Base-by-base conservation (phyloP, 1,284 basidiomycete genomes). In the Dichomitus squalens region DNA sequence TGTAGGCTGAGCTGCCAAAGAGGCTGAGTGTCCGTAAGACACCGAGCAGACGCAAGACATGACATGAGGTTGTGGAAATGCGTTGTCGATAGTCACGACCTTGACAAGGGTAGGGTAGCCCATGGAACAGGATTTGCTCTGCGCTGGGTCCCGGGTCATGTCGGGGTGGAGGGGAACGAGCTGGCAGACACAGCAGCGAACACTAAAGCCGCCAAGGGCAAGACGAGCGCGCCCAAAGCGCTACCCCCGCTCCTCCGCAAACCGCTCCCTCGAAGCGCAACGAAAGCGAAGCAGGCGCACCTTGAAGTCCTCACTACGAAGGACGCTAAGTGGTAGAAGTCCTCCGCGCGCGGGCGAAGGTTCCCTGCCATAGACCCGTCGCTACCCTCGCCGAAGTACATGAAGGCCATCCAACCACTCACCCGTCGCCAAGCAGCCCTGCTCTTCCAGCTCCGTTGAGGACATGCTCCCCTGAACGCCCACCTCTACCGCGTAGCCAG, bases 371-470 rank as follows among this genome's bases (percentile, higher is more conserved):
- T 64, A 16, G 64, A 64, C 52, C 39, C 49, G 0, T 9, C 31
- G 1, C 31, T 65, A 1, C 65, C 66, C 11, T 62, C 61, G 0
- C 34, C 12, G 12, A 31, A 14, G 25, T 64, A 38, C 39, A 9
- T 7, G 3, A 41, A 47, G 16, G 34, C 59, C 7, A 43, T 52
- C 11, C 16, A n/a, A 1, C 3, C 16, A 0, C 57, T 66, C 27
- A 21, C 57, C 4, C 43, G 63, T 0, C 49, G 58, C 3, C 63
- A 67, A 0, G 57, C 64, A 6, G 62, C 49, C 25, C 29, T 72
- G 0, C 59, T 74, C 11, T 54, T 68, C 14, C 72, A 74, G 50
- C 67, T 74, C 0, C 66, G 68, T 12, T 64, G 69, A 0, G 68
- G 69, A 7, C 69, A 72, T 36, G 59, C 62, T 5, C 67, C 70